Evolutionary conservation across 2,329 filamentous ascomycete genomes (phyloP).

Genomic region (Neonectria neomacrospora): DNA sequence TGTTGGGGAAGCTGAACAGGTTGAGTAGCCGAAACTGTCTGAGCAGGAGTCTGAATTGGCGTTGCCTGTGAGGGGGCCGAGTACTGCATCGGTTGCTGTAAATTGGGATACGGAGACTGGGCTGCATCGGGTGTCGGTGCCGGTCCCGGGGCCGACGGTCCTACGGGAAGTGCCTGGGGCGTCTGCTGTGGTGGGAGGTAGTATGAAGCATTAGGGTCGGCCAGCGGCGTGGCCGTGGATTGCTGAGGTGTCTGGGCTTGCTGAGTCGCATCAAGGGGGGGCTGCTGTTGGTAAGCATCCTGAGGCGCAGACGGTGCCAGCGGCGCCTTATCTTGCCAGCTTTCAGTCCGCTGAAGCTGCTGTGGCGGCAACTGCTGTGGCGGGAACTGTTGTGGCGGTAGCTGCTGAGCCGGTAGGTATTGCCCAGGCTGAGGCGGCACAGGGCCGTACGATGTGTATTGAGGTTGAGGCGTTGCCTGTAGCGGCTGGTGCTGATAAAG

Average conservation of each 20-base stretch:
- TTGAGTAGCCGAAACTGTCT: conserved; percentile 36
- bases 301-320: conserved; percentile 53
- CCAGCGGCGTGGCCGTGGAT: conserved; percentile 42
- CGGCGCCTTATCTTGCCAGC: conserved; percentile 60
- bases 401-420: conserved; percentile 58
- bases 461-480: conserved; percentile 49
- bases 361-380: conserved; percentile 56
- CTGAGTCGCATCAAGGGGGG: conserved; percentile 41
- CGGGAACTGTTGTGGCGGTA: conserved; percentile 50
- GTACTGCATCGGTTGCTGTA: conserved; percentile 60
- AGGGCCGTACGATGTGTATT: conserved; percentile 58
- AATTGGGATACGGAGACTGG: conserved; percentile 64
- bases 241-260: conserved; percentile 47
- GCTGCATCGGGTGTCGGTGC: conserved; percentile 54
- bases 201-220: conserved; percentile 67
- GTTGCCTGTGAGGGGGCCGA: conserved; percentile 50
- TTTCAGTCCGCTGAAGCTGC: conserved; percentile 60
- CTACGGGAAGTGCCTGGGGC: conserved; percentile 47
- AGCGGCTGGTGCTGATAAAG: conserved; percentile 47
- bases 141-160: conserved; percentile 52
- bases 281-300: conserved; percentile 47
- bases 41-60: conserved; percentile 44
- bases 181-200: conserved; percentile 63
- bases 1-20: conserved; percentile 45
- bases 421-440: conserved; percentile 53